Percentiles rank a stretch among this genome's conserved stretches.
phyloP scores from a whole-genome alignment of 164 flowering plant species.

The Vitis rupestris region DNA sequence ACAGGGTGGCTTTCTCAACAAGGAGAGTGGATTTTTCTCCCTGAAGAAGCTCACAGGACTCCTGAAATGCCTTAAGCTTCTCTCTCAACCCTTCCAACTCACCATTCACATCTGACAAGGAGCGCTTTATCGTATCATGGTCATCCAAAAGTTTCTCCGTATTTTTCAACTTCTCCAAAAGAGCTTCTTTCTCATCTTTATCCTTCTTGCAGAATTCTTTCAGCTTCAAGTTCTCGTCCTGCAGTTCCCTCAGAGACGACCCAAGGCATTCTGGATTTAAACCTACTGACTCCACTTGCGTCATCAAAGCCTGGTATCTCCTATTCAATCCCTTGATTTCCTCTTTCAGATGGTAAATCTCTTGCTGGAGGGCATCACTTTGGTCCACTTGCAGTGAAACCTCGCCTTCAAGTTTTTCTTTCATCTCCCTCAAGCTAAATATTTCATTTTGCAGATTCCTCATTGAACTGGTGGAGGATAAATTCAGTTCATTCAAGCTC shows the following conservation, averaged over 20 bases:
- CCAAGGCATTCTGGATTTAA: slow-evolving; percentile 49
- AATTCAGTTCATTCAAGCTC: slow-evolving; percentile 49
- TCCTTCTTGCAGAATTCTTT: slow-evolving; percentile 47
- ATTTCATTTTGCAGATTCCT: slow-evolving; percentile 57
- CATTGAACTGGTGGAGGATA: slow-evolving; percentile 39
- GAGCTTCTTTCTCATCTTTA: slow-evolving; percentile 43
- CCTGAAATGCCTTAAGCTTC: slow-evolving; percentile 49
- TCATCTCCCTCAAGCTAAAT: slow-evolving; percentile 50
- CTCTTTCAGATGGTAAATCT: slow-evolving; percentile 57
- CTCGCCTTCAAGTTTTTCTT: slow-evolving; percentile 70
- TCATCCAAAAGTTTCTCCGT: slow-evolving; percentile 46
- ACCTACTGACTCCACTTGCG: slow-evolving; percentile 67
- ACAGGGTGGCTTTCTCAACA: slow-evolving; percentile 59
- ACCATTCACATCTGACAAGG: slow-evolving; percentile 43
- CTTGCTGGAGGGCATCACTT: slow-evolving; percentile 58
- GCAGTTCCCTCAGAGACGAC: slow-evolving; percentile 62
- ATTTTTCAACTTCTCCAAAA: slow-evolving; percentile 49
- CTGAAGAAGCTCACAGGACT: slow-evolving; percentile 46
- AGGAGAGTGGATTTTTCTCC: slow-evolving; percentile 64
- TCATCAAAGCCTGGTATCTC: slow-evolving; percentile 45
- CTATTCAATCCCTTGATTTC: slow-evolving; percentile 52
- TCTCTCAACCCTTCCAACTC: slow-evolving; percentile 52
- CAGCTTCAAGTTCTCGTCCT: slow-evolving; percentile 62
- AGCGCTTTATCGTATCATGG: slow-evolving; percentile 45
- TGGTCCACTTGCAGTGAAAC: slow-evolving; percentile 45